Conservation (phyloP, 768 basidiomycete species). For the Gloeostereum incarnatum region DNA sequence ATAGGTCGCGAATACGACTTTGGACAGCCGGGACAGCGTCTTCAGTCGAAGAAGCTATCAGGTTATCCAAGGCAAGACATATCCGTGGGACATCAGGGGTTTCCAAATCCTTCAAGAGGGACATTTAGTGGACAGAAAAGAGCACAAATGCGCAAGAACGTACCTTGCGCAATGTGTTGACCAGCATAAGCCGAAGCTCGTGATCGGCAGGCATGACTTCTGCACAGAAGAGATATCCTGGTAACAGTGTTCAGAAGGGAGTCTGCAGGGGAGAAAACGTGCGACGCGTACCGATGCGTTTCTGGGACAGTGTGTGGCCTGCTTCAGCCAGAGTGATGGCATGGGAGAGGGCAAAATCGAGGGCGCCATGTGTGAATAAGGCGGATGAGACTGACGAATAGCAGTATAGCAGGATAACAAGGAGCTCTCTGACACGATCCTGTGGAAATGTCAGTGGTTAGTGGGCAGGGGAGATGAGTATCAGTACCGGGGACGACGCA, state of each 20-base stretch:
- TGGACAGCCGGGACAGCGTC: constrained; percentile 74
- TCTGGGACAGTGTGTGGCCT: constrained; percentile 48
- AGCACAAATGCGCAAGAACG: constrained; percentile 1
- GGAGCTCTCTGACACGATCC: constrained; percentile 56
- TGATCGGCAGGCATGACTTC: constrained; percentile 62
- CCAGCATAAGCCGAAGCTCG: constrained; percentile 73
- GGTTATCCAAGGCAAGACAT: constrained; percentile 62
- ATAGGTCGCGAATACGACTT: constrained; percentile 49
- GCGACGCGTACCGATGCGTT: constrained; percentile 48
- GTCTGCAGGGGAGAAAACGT: background rate
- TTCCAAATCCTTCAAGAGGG: constrained; percentile 56
- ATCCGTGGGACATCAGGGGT: constrained; percentile 43
- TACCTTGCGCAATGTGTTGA: constrained; percentile 82
- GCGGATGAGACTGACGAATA: constrained; percentile 37
- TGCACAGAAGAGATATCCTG: constrained; percentile 74
- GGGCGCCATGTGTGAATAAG: constrained; percentile 27
- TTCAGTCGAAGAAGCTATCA: constrained; percentile 51
- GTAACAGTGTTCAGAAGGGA: constrained; percentile 1
- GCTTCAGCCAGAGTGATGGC: constrained; percentile 73
- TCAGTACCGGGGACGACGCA: constrained; percentile 41
- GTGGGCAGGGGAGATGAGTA: constrained; percentile 4
- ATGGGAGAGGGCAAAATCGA: constrained; percentile 68
- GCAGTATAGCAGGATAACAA: constrained; percentile 69
- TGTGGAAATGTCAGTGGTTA: constrained; percentile 16
- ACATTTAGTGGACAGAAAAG: background rate